phyloP scores from a whole-genome alignment of 768 basidiomycete genomes.

The Gyrodon lividus region DNA sequence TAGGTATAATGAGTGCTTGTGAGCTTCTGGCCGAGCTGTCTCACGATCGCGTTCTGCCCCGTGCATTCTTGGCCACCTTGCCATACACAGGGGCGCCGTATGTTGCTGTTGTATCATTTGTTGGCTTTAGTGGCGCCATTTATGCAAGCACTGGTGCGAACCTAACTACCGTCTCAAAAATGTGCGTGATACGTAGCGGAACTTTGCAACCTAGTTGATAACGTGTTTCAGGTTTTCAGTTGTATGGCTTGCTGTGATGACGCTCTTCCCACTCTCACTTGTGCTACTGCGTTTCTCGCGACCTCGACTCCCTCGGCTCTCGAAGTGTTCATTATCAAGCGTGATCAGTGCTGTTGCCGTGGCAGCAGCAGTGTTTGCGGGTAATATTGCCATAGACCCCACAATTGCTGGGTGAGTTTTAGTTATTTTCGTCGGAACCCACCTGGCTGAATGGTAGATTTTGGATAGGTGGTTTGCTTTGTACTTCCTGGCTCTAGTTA shows the following conservation, averaged over 20 bases:
- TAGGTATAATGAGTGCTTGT: conserved; percentile 57
- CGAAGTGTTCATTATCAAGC: conserved; percentile 38
- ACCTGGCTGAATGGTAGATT: neutral
- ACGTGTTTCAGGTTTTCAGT: conserved; percentile 53
- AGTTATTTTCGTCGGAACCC: neutral
- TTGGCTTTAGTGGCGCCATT: conserved; percentile 46
- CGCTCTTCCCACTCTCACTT: conserved; percentile 59
- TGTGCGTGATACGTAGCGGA: conserved; percentile 35
- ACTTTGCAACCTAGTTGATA: conserved; percentile 1
- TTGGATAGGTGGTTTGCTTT: conserved; percentile 55
- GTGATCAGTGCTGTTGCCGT: conserved; percentile 45
- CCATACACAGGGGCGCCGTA: conserved; percentile 53
- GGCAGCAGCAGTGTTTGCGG: conserved; percentile 45
- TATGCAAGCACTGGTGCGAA: conserved; percentile 59
- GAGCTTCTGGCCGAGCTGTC: conserved; percentile 59
- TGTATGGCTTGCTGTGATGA: conserved; percentile 65
- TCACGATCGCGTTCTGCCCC: conserved; percentile 60
- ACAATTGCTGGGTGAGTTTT: conserved; percentile 49
- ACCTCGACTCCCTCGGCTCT: conserved; percentile 49
- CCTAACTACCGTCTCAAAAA: conserved; percentile 54
- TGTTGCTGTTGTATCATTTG: conserved; percentile 50
- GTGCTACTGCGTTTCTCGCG: conserved; percentile 65
- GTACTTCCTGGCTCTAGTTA: conserved; percentile 53
- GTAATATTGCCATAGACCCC: conserved; percentile 60
- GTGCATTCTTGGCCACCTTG: conserved; percentile 45